Percentiles rank a stretch among this genome's conserved stretches.
Conservation (phyloP, 73 alveolate genomes). For the Uronychia binucleata region DNA sequence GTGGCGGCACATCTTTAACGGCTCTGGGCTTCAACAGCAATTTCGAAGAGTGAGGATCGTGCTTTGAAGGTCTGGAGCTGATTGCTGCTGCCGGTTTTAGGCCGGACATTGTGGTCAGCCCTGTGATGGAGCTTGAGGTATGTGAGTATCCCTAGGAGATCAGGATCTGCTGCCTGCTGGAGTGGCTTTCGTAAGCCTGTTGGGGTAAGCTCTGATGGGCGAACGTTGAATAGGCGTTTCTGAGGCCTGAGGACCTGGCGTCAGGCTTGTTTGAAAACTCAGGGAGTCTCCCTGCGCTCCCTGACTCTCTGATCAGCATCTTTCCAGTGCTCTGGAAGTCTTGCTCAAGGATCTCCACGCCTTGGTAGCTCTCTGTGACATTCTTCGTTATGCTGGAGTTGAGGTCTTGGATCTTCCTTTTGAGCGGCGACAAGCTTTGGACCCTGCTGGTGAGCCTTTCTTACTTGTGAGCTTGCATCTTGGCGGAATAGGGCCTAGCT, state of each 20-base stretch:
- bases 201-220: not conserved
- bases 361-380: constrained; percentile 33
- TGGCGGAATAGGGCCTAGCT: constrained; percentile 48
- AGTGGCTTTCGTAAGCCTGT: not conserved
- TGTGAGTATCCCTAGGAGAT: not conserved
- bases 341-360: constrained; percentile 7
- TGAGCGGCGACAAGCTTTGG: constrained; percentile 29
- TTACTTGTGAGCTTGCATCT: constrained; percentile 54
- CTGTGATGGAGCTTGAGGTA: not conserved
- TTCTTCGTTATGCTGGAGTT: constrained; percentile 12
- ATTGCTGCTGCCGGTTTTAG: not conserved
- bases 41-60: not conserved
- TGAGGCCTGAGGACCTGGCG: not conserved
- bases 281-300: not conserved
- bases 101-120: not conserved
- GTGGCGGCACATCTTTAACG: constrained; percentile 23
- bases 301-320: constrained; percentile 4
- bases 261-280: not conserved
- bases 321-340: constrained; percentile 43
- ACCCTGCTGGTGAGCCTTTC: constrained; percentile 11
- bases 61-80: not conserved
- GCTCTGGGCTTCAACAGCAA: constrained; percentile 8
- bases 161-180: not conserved
- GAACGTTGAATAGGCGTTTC: constrained; percentile 5
- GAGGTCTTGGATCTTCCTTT: constrained; percentile 37